phyloP scores from a whole-genome alignment of 768 basidiomycete genomes.

The Holtermanniella nyarrowii region DNA sequence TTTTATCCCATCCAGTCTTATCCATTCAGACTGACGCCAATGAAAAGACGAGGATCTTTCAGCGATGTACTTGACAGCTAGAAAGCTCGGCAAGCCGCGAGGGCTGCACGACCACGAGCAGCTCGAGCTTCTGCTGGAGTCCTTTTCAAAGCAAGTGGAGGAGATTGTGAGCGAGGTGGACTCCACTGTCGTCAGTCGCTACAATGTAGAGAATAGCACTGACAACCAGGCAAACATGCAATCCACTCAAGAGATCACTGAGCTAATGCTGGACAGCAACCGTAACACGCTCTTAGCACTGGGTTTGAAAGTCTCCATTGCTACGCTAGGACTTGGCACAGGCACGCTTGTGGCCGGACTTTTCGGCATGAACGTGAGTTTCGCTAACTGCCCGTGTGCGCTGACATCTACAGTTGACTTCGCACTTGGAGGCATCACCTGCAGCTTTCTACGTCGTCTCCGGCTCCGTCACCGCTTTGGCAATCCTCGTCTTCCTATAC shows the following conservation, averaged over 20 bases:
- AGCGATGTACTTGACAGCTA: conserved; percentile 90
- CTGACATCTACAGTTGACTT: conserved; percentile 51
- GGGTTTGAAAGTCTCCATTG: conserved; percentile 91
- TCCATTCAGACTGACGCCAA: not conserved
- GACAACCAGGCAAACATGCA: conserved; percentile 68
- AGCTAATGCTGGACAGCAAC: conserved; percentile 90
- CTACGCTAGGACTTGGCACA: conserved; percentile 81
- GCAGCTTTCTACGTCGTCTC: conserved; percentile 66
- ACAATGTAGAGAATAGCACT: conserved; percentile 1
- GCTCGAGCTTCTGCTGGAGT: conserved; percentile 83
- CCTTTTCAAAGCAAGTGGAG: conserved; percentile 90
- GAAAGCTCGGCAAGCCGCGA: conserved; percentile 55
- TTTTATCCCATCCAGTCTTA: not conserved
- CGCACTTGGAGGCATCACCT: conserved; percentile 59
- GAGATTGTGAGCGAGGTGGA: conserved; percentile 91
- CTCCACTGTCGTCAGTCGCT: conserved; percentile 57
- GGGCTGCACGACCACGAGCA: conserved; percentile 76
- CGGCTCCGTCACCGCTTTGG: conserved; percentile 51
- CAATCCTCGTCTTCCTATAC: conserved; percentile 53
- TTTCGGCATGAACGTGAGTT: conserved; percentile 84
- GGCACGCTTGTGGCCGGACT: conserved; percentile 83
- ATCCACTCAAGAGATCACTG: conserved; percentile 95
- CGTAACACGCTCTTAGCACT: conserved; percentile 83
- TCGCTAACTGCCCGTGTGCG: conserved; percentile 4
- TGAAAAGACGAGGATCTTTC: conserved; percentile 79